These are phyloP conservation scores for Paragyromitra xinjiangensis DNA, from an alignment of 495 filamentous ascomycete genomes.

Conservation along the genomic window DNA sequence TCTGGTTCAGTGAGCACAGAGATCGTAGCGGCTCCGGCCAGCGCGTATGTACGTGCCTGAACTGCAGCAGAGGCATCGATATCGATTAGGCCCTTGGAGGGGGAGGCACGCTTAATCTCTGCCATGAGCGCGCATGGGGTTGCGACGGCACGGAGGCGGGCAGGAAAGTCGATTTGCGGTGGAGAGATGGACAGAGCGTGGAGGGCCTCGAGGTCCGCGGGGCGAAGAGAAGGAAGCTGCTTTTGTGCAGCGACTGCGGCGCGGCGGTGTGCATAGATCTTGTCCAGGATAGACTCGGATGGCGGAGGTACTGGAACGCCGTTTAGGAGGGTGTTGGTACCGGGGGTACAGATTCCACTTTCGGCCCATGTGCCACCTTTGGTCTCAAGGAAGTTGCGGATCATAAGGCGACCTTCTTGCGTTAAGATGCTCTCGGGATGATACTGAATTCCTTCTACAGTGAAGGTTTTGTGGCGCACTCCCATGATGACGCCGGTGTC, in stretches of 20 bases:
- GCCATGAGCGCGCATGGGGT: conserved; percentile 72
- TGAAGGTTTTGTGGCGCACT: conserved; percentile 86
- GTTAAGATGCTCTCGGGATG: conserved; percentile 98
- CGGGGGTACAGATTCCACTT: conserved; percentile 64
- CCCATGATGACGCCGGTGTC: conserved; percentile 94
- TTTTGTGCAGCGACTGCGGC: conserved; percentile 84
- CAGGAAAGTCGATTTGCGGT: conserved; percentile 82
- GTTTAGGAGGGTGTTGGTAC: conserved; percentile 46
- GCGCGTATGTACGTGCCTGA: conserved; percentile 90
- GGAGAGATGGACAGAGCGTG: conserved; percentile 85
- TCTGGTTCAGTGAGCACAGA: conserved; percentile 97
- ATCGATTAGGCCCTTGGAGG: conserved; percentile 94
- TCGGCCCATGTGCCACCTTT: conserved; percentile 89
- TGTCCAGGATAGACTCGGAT: conserved; percentile 72
- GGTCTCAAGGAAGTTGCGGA: conserved; percentile 89
- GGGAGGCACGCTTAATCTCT: conserved; percentile 95
- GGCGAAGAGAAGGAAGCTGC: conserved; percentile 82
- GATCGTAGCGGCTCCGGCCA: conserved; percentile 93
- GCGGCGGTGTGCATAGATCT: conserved; percentile 87
- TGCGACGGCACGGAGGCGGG: conserved; percentile 78
- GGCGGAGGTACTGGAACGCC: conserved; percentile 44
- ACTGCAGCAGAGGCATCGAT: conserved; percentile 84
- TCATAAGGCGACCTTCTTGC: conserved; percentile 83
- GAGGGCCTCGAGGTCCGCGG: conserved; percentile 82
- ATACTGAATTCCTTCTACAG: conserved; percentile 94